phyloP scores from a whole-genome alignment of 2,329 filamentous ascomycete genomes.

The Colletotrichum zoysiae region DNA sequence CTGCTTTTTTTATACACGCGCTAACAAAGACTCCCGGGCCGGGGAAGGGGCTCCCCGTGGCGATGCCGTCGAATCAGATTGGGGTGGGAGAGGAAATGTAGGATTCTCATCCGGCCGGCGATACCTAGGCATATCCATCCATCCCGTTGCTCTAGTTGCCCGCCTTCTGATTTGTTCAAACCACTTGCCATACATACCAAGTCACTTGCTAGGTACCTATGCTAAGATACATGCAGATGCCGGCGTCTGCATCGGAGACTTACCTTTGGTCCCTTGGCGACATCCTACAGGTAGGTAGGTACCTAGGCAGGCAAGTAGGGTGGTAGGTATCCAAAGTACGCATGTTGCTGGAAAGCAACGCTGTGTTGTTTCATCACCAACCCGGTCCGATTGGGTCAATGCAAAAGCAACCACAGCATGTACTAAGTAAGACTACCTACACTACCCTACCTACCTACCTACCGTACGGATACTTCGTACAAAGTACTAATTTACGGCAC shows the following conservation, averaged over 20 bases:
- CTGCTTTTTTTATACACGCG: slow-evolving; percentile 37
- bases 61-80: slow-evolving; percentile 35
- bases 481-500: no score
- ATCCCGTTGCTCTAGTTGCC: background rate
- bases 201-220: no score
- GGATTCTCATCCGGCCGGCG: slow-evolving; percentile 15
- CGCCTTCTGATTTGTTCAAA: background rate
- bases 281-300: no score
- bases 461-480: no score
- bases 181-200: no score
- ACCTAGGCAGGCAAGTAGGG: background rate
- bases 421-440: background rate
- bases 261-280: background rate
- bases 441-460: no score
- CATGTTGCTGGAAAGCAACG: slow-evolving; percentile 1
- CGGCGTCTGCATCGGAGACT: slow-evolving; percentile 3
- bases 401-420: background rate
- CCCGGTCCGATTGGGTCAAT: slow-evolving; percentile 6
- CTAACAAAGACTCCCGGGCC: slow-evolving; percentile 20
- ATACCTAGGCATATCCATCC: background rate
- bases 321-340: background rate
- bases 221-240: background rate
- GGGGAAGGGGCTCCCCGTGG: slow-evolving; percentile 24
- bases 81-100: background rate
- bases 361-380: slow-evolving; percentile 13